Conservation (phyloP, 2,329 filamentous ascomycete genomes). For the Zymoseptoria brevis region DNA sequence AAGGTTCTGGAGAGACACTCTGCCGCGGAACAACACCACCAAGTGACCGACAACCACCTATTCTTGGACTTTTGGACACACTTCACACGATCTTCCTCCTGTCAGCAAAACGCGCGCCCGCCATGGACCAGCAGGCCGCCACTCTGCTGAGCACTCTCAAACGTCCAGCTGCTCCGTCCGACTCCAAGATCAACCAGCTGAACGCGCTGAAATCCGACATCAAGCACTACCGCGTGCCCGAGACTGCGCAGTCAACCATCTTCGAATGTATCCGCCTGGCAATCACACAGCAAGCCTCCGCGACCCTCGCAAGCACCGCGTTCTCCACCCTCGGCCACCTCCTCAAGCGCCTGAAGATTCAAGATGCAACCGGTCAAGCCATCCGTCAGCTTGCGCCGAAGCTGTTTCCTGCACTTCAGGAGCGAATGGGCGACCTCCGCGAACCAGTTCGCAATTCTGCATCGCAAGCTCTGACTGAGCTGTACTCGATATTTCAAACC, state of each 20-base stretch:
- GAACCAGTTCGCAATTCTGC: conserved; percentile 74
- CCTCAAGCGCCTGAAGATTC: conserved; percentile 74
- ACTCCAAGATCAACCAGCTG: conserved; percentile 63
- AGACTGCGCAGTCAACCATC: conserved; percentile 59
- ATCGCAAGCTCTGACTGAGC: conserved; percentile 64
- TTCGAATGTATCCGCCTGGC: conserved; percentile 76
- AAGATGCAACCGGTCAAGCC: conserved; percentile 66
- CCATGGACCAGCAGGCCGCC: conserved; percentile 51
- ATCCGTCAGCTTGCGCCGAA: conserved; percentile 58
- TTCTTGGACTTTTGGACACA: not conserved
- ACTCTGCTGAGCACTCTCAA: conserved; percentile 48
- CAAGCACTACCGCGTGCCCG: conserved; percentile 86
- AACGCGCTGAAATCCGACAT: conserved; percentile 76
- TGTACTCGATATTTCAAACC: conserved; percentile 60
- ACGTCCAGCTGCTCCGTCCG: conserved; percentile 58
- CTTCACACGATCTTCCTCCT: not conserved
- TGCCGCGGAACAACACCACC: not conserved
- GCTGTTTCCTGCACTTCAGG: conserved; percentile 67
- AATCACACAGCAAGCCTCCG: conserved; percentile 66
- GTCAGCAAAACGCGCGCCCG: not conserved
- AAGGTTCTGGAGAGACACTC: not conserved
- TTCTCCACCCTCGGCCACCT: conserved; percentile 85
- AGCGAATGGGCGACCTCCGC: conserved; percentile 80
- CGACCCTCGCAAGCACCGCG: conserved; percentile 65
- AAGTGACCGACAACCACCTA: not conserved